Percentiles rank a stretch among this genome's conserved stretches.
Evolutionary conservation across 768 basidiomycete species (phyloP).

Genomic region (Kockovaella imperatae): DNA sequence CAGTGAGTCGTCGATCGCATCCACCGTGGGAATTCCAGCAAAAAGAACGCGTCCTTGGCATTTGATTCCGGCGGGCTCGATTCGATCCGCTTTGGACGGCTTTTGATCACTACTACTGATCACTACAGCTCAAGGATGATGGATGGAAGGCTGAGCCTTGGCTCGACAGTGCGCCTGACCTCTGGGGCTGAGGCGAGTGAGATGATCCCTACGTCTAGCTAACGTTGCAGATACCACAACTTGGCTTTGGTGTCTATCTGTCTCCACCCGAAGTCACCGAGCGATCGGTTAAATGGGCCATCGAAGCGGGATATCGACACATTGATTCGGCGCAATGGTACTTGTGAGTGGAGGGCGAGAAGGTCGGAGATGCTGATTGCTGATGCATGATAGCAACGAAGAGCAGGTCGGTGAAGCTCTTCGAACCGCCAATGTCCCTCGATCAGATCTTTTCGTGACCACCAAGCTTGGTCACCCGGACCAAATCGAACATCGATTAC

Average conservation of each 20-base stretch:
- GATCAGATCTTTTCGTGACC: conserved; percentile 33
- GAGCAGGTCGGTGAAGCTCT: conserved; percentile 31
- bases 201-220: not conserved
- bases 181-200: conserved; percentile 1
- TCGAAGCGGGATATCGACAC: conserved; percentile 38
- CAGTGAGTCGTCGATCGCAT: no score
- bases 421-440: conserved; percentile 7
- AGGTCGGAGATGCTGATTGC: not conserved
- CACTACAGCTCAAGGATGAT: no score
- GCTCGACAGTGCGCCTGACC: no score
- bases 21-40: no score
- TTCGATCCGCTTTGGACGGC: no score
- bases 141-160: no score
- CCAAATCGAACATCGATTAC: conserved; percentile 14
- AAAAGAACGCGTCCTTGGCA: no score
- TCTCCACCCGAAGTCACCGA: conserved; percentile 27
- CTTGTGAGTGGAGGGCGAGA: conserved; percentile 16
- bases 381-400: conserved; percentile 18
- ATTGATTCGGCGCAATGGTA: conserved; percentile 41
- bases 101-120: no score
- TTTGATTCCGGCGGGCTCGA: no score
- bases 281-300: conserved; percentile 18
- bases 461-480: conserved; percentile 38
- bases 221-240: conserved; percentile 31
- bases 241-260: conserved; percentile 45